These are phyloP conservation scores for Penicillium sp. DNA, from an alignment of 2,329 filamentous ascomycete genomes.

Conservation along the genomic window DNA sequence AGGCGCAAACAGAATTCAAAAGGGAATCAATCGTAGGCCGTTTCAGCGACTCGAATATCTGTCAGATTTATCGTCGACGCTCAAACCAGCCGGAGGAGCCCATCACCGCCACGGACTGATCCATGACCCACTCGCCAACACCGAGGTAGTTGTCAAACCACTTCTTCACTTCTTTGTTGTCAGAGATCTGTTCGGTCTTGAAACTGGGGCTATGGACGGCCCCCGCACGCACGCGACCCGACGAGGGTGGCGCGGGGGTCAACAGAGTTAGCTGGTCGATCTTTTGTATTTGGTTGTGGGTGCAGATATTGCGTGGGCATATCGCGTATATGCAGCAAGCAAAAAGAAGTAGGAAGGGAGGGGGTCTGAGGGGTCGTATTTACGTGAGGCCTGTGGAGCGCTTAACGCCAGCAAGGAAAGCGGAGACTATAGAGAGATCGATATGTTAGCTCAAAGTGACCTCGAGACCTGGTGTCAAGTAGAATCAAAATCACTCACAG, in stretches of 20 bases:
- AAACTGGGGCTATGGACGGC: constrained; percentile 63
- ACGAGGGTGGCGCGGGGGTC: constrained; percentile 28
- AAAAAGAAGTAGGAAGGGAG: constrained; percentile 2
- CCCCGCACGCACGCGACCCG: constrained; percentile 33
- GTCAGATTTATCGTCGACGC: constrained; percentile 66
- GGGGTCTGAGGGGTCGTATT: constrained; percentile 47
- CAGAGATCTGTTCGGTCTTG: constrained; percentile 79
- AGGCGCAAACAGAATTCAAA: constrained; percentile 1
- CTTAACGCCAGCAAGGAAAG: constrained; percentile 94
- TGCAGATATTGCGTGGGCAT: background rate
- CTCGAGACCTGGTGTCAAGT: background rate
- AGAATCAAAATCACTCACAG: constrained; percentile 13
- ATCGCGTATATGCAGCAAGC: background rate
- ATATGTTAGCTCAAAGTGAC: constrained; percentile 7
- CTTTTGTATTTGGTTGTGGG: background rate
- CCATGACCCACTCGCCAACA: constrained; percentile 97
- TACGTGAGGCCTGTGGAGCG: constrained; percentile 97
- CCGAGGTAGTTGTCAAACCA: constrained; percentile 95
- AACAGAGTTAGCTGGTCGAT: constrained; percentile 27
- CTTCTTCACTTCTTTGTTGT: constrained; percentile 77
- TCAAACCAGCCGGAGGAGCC: constrained; percentile 89
- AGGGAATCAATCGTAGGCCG: background rate
- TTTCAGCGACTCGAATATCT: background rate
- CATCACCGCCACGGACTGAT: constrained; percentile 90
- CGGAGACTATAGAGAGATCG: constrained; percentile 65